Percentiles rank a stretch among this genome's conserved stretches.
These are phyloP conservation scores for Tagetes erecta DNA, from an alignment of 129 eudicot species.

Conservation along the genomic window DNA sequence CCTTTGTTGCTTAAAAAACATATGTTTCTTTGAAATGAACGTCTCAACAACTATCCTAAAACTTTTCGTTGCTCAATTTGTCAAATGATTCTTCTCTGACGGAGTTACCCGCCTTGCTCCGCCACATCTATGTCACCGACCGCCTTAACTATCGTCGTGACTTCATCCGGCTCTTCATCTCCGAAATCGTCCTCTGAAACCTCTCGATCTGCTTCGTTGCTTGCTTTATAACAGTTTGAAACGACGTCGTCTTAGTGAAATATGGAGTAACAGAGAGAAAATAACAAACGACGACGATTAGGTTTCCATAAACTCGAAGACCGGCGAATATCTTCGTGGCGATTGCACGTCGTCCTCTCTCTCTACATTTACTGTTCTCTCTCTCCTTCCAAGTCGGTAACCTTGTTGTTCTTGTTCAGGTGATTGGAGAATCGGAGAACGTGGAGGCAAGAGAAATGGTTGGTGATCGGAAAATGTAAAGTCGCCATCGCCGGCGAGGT, in stretches of 20 bases:
- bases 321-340: conserved; percentile 97
- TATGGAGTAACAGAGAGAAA: too few relatives aligned
- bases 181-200: conserved; percentile 64
- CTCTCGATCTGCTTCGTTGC: conserved; percentile 57
- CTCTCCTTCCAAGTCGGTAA: conserved; percentile 97
- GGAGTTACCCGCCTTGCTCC: not conserved
- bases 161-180: conserved; percentile 28
- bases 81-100: too few relatives aligned
- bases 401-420: conserved; percentile 35
- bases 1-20: conserved; percentile 35
- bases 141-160: too few relatives aligned
- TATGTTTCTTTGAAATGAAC: conserved; percentile 43
- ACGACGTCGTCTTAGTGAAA: too few relatives aligned
- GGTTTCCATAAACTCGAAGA: conserved; percentile 73
- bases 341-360: conserved; percentile 89
- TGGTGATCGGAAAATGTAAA: conserved; percentile 15
- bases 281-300: too few relatives aligned
- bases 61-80: conserved; percentile 43
- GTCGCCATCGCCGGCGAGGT: conserved; percentile 18
- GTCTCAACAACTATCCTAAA: conserved; percentile 40
- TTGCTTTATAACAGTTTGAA: conserved; percentile 39
- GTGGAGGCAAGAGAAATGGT: not conserved
- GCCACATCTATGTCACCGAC: conserved; percentile 11
- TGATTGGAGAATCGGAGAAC: not conserved
- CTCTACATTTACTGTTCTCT: conserved; percentile 93